Conservation (phyloP, 495 filamentous ascomycete species). For the Opeltia flavorubescens region DNA sequence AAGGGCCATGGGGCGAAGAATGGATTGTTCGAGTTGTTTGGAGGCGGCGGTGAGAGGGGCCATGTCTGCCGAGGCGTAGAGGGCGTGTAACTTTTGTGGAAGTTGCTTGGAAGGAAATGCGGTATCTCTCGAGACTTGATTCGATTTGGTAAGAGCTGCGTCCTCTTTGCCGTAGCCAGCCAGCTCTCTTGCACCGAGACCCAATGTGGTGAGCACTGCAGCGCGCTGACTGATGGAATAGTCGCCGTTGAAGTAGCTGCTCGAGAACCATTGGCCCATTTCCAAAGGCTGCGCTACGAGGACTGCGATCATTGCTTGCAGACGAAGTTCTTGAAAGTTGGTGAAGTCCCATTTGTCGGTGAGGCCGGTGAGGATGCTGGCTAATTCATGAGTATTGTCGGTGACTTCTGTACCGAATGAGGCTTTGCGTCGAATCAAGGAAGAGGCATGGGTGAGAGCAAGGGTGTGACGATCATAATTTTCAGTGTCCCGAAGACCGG, state of each 20-base stretch:
- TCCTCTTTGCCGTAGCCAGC: slow-evolving; percentile 64
- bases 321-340: slow-evolving; percentile 59
- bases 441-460: slow-evolving; percentile 58
- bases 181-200: slow-evolving; percentile 74
- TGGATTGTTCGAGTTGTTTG: slow-evolving; percentile 33
- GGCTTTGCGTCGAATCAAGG: slow-evolving; percentile 75
- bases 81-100: slow-evolving; percentile 35
- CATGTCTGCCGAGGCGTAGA: slow-evolving; percentile 35
- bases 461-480: slow-evolving; percentile 73
- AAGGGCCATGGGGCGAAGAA: slow-evolving; percentile 69
- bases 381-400: slow-evolving; percentile 72
- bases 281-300: slow-evolving; percentile 58
- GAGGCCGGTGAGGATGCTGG: slow-evolving; percentile 57
- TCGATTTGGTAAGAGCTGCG: slow-evolving; percentile 25
- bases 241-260: slow-evolving; percentile 81
- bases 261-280: slow-evolving; percentile 74
- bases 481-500: slow-evolving; percentile 64
- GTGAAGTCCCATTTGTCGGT: slow-evolving; percentile 67
- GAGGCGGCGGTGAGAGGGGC: slow-evolving; percentile 26
- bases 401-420: slow-evolving; percentile 76
- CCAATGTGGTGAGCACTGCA: slow-evolving; percentile 65
- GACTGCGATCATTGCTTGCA: slow-evolving; percentile 75
- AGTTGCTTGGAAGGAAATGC: slow-evolving; percentile 47
- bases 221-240: slow-evolving; percentile 74
- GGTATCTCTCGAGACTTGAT: slow-evolving; percentile 51